Conservation (phyloP, 352 stramenopile genomes). For the Stramenopiles sp. region DNA sequence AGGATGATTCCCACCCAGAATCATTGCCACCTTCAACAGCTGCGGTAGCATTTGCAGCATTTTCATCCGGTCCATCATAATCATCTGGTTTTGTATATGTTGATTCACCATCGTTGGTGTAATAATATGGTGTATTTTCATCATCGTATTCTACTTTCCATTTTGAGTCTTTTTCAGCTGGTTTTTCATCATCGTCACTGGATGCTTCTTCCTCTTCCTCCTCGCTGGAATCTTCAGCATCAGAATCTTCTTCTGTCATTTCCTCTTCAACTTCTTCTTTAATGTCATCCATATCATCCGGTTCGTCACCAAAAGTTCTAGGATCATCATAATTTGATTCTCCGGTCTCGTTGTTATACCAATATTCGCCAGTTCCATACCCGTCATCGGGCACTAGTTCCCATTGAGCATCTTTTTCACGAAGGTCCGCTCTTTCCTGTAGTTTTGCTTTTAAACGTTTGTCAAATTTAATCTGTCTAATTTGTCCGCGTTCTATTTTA, state of each 20-base stretch:
- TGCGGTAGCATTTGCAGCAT: too few relatives aligned
- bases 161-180: background rate
- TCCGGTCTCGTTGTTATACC: background rate
- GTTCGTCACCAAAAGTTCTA: background rate
- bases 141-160: background rate
- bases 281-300: background rate
- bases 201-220: too few relatives aligned
- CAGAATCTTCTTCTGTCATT: background rate
- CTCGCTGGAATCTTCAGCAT: too few relatives aligned
- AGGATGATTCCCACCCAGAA: too few relatives aligned
- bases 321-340: background rate
- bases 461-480: background rate
- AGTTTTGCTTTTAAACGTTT: background rate
- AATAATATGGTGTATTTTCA: background rate
- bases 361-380: background rate
- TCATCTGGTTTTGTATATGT: background rate
- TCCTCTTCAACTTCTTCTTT: background rate
- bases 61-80: background rate
- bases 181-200: background rate
- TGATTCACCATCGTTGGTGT: background rate
- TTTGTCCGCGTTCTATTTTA: background rate
- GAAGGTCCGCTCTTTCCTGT: background rate
- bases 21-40: background rate
- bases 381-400: background rate
- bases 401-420: background rate